Evolutionary conservation across 305 asterid species (phyloP), one percentile per base, ranked within the genome.

Genomic region (Solanum hybrid): DNA sequence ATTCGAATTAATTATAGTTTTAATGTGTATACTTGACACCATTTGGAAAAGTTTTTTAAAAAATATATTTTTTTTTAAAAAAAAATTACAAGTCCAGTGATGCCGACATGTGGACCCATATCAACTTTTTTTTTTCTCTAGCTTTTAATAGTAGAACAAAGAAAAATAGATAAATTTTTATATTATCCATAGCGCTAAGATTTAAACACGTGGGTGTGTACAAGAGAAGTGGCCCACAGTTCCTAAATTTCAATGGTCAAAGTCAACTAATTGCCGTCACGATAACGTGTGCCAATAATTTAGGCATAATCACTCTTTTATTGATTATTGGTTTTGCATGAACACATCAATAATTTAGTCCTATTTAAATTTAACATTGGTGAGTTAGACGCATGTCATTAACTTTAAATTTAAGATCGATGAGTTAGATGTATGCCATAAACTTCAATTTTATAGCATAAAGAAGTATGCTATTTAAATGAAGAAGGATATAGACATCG

Each of bases 221-320:
- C 22, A 64, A 85, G 12, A 32, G 1, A 85, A 31, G 0, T 85
- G 76, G 45, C 7, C 88, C 38, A 31, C 5, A 51, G 13, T 32
- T 22, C 88, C 45, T 19, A 32, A 19, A 19, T 31, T 32, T 56
- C 76, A 56, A 56, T 32, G n/a, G 76, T 56, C 76, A 85, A 85
- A 85, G 88, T 85, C 88, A 85, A 85, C 88, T 32, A 85, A 85
- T 56, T 56, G 88, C 76, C 88, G 88, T 85, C 88, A 85, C 88
- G 77, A 85, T 85, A 56, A 85, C n/a, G 32, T 22, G 88, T 85
- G 77, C 88, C 88, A 85, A 85, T 85, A 85, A 85, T 85, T 85
- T 56, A 32, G 88, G 45, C 31, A 85, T 51, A 27, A 85, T 56
- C 88, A 85, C 87, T 22, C 40, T 26, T 17, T 45, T 45, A 8